Evolutionary conservation across 1,139 yeast genomes (phyloP), one percentile per base, ranked within the genome.

Genomic region (Wickerhamomyces sp.): DNA sequence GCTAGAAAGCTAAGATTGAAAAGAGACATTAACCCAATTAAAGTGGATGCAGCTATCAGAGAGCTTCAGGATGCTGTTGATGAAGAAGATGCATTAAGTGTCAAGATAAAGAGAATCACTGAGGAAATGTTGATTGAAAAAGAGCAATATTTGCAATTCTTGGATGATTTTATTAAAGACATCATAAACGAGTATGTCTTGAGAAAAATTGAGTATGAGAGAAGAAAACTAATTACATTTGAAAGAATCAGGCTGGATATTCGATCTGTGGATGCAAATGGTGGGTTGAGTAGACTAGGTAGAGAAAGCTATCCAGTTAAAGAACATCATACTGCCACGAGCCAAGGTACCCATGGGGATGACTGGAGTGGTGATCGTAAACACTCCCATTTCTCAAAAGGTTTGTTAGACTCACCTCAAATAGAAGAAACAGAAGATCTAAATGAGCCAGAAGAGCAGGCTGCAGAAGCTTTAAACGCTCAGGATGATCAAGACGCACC

Each of bases 11-110:
- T 90, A 40, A 83, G 87, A 54, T 80, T 76, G 45, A 84, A 81
- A 48, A 68, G 89, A 19, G 78, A 86, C 37, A 80, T 88, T 39
- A 92, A 85, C 55, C 96, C 97, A 0, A 63, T 84, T 28, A 87
- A 84, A 56, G 96, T 89, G 2, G 97, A 92, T 54, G 97, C 90
- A 48, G 95, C 97, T 0, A 75, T 90, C 31, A 69, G 82, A 39
- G 70, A 87, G 12, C 69, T 90, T 41, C 96, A 90, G 55, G 78
- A 76, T 35, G 95, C 96, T 2, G 76, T 85, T n/a, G 78, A 77
- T 46, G 71, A 76, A 12, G 96, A 90, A 56, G 87, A 84, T 49
- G 81, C 80, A 28, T 68, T 90, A 40, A 77, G 81, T 16, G 65
- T 76, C 46, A 94, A 87, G 54, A 82, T 90, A 27, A 79, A 83